Evolutionary conservation across 108 stramenopile species (phyloP).

Genomic region (Fragilariopsis cylindrus): DNA sequence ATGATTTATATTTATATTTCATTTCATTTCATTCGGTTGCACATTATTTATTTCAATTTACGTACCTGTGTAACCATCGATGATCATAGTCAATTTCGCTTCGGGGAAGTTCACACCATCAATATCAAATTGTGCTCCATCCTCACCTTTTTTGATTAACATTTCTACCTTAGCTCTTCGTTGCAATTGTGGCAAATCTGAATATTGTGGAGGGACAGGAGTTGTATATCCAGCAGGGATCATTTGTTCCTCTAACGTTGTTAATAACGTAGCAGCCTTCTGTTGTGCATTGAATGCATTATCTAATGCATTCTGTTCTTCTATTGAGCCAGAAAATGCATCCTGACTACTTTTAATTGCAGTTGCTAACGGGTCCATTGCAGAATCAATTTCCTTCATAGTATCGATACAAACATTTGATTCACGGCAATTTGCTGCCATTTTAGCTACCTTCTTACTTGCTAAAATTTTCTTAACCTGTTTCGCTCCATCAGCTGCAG

Average conservation of each 20-base stretch:
- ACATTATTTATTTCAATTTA: neutral
- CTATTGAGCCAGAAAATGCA: constrained; percentile 72
- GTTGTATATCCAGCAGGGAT: constrained; percentile 80
- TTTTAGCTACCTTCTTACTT: constrained; percentile 61
- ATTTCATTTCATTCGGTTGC: too few relatives aligned
- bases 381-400: constrained; percentile 47
- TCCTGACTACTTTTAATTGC: constrained; percentile 62
- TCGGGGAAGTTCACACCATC: constrained; percentile 78
- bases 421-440: constrained; percentile 67
- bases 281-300: constrained; percentile 81
- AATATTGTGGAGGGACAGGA: constrained; percentile 82
- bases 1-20: too few relatives aligned
- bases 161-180: constrained; percentile 92
- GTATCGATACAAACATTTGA: constrained; percentile 46
- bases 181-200: constrained; percentile 84
- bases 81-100: constrained; percentile 89
- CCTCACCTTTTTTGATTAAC: constrained; percentile 74
- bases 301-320: constrained; percentile 83
- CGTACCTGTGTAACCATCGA: constrained; percentile 90
- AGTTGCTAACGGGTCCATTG: constrained; percentile 56
- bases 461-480: constrained; percentile 58
- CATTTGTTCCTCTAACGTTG: constrained; percentile 88
- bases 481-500: constrained; percentile 84
- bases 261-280: constrained; percentile 56
- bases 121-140: constrained; percentile 80